Base-by-base conservation (phyloP, 306 rosid genomes). In the Begonia peltatifolia region DNA sequence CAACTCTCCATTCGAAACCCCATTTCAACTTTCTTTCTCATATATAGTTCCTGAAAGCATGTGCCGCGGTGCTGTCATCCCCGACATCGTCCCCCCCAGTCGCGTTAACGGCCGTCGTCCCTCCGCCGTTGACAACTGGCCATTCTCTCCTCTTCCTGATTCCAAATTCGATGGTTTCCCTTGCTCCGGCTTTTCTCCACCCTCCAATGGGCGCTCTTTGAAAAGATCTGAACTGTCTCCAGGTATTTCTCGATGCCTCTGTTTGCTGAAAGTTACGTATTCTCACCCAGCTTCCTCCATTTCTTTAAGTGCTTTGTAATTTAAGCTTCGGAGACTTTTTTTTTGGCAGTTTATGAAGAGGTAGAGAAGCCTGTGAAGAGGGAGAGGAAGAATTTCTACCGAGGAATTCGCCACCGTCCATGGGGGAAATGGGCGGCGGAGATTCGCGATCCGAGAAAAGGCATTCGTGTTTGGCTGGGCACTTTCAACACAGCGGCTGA, bases 401-500 rank as follows among this genome's bases (percentile, higher is more conserved):
- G 95, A 66, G 97, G 97, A 20, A 89, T 83, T 17, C 84, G 97
- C 22, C 97, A 78, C 56, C 97, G 97, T 12, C 95, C 94, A 0
- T 89, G 94, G 97, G 95, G 95, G 0, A 89, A 89, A 83, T 89
- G 97, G 95, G 97, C 95, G 0, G 85, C 95, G 0, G 95, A 89
- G 81, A 89, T 89, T 50, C 94, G 95, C 18, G 97, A 89, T 36
- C 97, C 97, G 0, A 65, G 95, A 25, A 89, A 89, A 74, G 97
- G 95, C 7, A 82, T 80, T 54, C 95, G 97, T 2, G 97, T 89
- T 50, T 85, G 95, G 97, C 74, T 89, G 5, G 97, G 97, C 3
- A 84, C 97, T 14, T 89, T 89, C 74, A 76, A 76, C 75, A 85
- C 97, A 1, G 84, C 95, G 0, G 95, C 78, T 68, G 97, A 89